Conservation (phyloP, 2,329 filamentous ascomycete genomes). For the Aureobasidium sp. region DNA sequence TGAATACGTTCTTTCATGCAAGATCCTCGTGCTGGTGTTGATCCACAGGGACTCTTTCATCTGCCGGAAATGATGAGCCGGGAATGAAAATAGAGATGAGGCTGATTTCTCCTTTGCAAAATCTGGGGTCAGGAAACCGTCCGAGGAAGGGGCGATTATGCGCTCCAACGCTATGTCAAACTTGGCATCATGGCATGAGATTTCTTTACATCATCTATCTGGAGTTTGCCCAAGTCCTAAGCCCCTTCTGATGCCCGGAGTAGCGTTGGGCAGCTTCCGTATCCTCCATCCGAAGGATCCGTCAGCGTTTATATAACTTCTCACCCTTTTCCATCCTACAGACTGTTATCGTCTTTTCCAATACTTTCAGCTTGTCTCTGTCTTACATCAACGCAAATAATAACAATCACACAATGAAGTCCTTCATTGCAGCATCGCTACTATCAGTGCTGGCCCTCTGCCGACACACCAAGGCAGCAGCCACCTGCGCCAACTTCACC, state of each 20-base stretch:
- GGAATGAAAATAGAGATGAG: neutral
- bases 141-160: neutral
- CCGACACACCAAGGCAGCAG: neutral
- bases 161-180: neutral
- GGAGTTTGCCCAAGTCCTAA: neutral
- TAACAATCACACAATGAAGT: neutral
- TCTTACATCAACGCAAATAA: no score
- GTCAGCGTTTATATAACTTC: neutral
- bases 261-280: neutral
- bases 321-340: neutral
- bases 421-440: neutral
- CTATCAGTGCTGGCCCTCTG: neutral
- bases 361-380: neutral
- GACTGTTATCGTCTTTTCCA: neutral
- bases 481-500: slow-evolving; percentile 1
- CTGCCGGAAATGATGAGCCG: neutral
- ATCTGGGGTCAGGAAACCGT: neutral
- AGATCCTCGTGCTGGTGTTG: neutral
- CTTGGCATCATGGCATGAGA: neutral
- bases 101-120: neutral
- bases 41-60: neutral
- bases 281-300: neutral
- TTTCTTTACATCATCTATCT: slow-evolving; percentile 5
- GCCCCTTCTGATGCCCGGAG: neutral
- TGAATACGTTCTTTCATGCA: neutral